A percentile compares a stretch with the other conserved stretches of the same genome.
Conservation (phyloP, 1,139 yeast genomes). For the Hyphopichia buzzinii region DNA sequence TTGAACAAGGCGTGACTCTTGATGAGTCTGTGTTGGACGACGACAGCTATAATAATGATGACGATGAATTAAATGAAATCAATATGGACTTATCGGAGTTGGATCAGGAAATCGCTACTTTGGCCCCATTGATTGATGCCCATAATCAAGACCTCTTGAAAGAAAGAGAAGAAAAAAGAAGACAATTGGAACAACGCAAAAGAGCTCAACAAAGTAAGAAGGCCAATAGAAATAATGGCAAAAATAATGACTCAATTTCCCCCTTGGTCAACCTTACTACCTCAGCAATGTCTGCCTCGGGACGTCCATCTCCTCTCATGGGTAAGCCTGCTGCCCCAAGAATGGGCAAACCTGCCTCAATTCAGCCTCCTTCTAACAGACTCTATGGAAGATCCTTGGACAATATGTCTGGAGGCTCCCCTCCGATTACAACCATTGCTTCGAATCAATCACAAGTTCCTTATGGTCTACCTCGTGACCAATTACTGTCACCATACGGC, state of each 20-base stretch:
- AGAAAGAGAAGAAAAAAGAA: slow-evolving; percentile 22
- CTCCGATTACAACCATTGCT: slow-evolving; percentile 7
- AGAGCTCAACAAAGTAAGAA: neutral
- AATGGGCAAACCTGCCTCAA: slow-evolving; percentile 49
- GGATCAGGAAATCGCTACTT: slow-evolving; percentile 41
- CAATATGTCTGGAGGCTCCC: slow-evolving; percentile 11
- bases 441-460: neutral
- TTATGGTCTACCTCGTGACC: neutral
- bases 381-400: slow-evolving; percentile 23
- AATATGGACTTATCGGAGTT: slow-evolving; percentile 30
- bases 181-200: slow-evolving; percentile 19
- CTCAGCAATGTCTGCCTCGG: slow-evolving; percentile 2
- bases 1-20: slow-evolving; percentile 30
- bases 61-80: slow-evolving; percentile 7
- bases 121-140: slow-evolving; percentile 40
- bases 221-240: neutral
- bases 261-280: slow-evolving; percentile 4
- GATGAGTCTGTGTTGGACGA: slow-evolving; percentile 18
- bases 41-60: slow-evolving; percentile 1
- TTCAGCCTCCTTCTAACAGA: slow-evolving; percentile 45
- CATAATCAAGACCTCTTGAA: slow-evolving; percentile 29
- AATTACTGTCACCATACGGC: neutral
- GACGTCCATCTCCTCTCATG: slow-evolving; percentile 31
- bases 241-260: neutral
- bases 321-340: slow-evolving; percentile 39